Conservation (phyloP, 768 basidiomycete genomes). For the Lactifluus rugatus region DNA sequence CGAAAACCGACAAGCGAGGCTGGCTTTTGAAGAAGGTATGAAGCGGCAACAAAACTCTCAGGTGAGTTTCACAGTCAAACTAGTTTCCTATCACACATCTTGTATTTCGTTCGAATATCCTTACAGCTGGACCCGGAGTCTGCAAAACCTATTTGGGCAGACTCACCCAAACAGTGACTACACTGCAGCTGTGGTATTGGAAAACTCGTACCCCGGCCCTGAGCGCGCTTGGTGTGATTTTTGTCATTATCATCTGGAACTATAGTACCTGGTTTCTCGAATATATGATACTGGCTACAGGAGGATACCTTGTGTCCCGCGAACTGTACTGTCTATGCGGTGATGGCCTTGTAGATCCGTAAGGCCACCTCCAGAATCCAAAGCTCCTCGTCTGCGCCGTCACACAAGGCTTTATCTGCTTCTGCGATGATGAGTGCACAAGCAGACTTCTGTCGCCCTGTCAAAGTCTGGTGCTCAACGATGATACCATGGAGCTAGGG, state of each 20-base stretch:
- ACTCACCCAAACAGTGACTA: slow-evolving; percentile 10
- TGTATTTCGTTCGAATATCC: background rate
- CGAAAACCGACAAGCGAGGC: slow-evolving; percentile 28
- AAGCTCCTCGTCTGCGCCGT: slow-evolving; percentile 95
- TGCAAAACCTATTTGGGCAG: slow-evolving; percentile 31
- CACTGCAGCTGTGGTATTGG: background rate
- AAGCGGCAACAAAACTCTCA: slow-evolving; percentile 25
- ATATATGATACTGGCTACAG: background rate
- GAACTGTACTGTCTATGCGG: slow-evolving; percentile 9
- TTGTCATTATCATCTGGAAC: background rate
- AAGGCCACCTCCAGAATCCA: slow-evolving; percentile 89
- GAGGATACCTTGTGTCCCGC: background rate
- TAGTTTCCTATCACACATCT: background rate
- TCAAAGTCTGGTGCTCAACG: slow-evolving; percentile 71
- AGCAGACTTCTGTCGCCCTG: slow-evolving; percentile 67
- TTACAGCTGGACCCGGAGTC: slow-evolving; percentile 29
- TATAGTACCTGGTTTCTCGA: background rate
- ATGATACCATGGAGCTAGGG: slow-evolving; percentile 83
- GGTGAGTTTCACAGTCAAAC: slow-evolving; percentile 17
- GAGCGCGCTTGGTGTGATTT: background rate
- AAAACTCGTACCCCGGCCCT: background rate
- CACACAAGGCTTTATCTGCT: slow-evolving; percentile 91
- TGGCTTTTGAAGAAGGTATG: slow-evolving; percentile 27
- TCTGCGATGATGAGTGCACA: slow-evolving; percentile 84
- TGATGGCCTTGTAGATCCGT: slow-evolving; percentile 56